Conservation (phyloP, 2,329 filamentous ascomycete species). For the Microcera coccophila region DNA sequence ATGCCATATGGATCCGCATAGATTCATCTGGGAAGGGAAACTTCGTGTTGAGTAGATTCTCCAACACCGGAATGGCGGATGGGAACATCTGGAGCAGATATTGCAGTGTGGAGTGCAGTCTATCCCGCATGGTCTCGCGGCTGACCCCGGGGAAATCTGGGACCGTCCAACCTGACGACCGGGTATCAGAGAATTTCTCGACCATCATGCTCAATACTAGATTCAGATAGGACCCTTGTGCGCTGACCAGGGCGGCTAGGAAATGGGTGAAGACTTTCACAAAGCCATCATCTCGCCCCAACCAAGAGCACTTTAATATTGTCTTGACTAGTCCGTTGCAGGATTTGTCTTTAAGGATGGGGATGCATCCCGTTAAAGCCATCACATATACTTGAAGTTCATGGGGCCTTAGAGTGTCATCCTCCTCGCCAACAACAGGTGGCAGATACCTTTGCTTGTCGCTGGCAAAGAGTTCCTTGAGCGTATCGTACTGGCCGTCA, state of each 20-base stretch:
- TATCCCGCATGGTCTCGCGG: conserved; percentile 61
- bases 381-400: conserved; percentile 59
- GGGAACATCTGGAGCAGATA: conserved; percentile 79
- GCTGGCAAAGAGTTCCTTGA: conserved; percentile 56
- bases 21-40: conserved; percentile 77
- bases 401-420: conserved; percentile 48
- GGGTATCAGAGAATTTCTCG: conserved; percentile 63
- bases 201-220: conserved; percentile 77
- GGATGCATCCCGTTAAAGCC: conserved; percentile 59
- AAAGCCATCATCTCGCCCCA: conserved; percentile 62
- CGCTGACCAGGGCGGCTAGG: conserved; percentile 69
- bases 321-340: conserved; percentile 57
- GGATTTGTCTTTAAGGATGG: conserved; percentile 55
- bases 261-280: conserved; percentile 65
- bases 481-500: conserved; percentile 57
- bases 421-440: conserved; percentile 41
- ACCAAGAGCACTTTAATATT: conserved; percentile 60
- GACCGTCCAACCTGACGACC: conserved; percentile 44
- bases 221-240: conserved; percentile 73
- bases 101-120: conserved; percentile 71
- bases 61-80: conserved; percentile 67
- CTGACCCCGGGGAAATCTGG: conserved; percentile 56
- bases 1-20: conserved; percentile 77
- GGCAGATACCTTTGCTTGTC: conserved; percentile 42
- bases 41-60: conserved; percentile 60